Percentiles rank a stretch among this genome's conserved stretches.
Conservation (phyloP, 345 rosid genomes). For the Camelina hispida region DNA sequence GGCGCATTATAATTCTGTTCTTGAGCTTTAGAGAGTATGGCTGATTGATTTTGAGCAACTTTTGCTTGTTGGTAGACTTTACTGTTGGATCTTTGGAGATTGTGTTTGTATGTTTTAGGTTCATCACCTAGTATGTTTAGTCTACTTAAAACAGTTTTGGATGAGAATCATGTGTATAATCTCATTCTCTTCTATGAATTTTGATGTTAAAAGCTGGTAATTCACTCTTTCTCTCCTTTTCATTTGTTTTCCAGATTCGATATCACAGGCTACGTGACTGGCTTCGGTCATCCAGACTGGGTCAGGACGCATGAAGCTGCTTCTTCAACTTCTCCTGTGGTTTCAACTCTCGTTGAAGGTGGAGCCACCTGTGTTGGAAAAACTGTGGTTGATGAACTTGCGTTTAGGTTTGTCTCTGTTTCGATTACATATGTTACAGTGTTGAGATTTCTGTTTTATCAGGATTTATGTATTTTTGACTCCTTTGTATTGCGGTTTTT, state of each 20-base stretch:
- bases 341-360: constrained; percentile 79
- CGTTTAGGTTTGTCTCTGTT: constrained; percentile 61
- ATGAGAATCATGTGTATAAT: constrained; percentile 2
- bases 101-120: background rate
- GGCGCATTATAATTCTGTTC: background rate
- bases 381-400: constrained; percentile 88
- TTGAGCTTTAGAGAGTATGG: background rate
- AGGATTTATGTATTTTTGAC: background rate
- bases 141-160: too few species aligned
- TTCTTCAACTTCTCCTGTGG: constrained; percentile 63
- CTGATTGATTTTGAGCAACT: background rate
- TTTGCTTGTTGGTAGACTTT: background rate
- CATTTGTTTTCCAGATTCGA: constrained; percentile 66
- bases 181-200: background rate
- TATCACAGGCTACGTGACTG: constrained; percentile 80
- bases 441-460: background rate
- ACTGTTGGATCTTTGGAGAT: background rate
- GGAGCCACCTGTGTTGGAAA: constrained; percentile 97
- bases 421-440: background rate
- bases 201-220: background rate
- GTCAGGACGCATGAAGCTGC: constrained; percentile 71
- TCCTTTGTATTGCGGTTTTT: constrained; percentile 15
- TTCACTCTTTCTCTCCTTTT: constrained; percentile 6
- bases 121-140: too few species aligned
- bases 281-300: constrained; percentile 98